Evolutionary conservation across 768 basidiomycete species (phyloP).

Genomic region (Tulasnella sp.): DNA sequence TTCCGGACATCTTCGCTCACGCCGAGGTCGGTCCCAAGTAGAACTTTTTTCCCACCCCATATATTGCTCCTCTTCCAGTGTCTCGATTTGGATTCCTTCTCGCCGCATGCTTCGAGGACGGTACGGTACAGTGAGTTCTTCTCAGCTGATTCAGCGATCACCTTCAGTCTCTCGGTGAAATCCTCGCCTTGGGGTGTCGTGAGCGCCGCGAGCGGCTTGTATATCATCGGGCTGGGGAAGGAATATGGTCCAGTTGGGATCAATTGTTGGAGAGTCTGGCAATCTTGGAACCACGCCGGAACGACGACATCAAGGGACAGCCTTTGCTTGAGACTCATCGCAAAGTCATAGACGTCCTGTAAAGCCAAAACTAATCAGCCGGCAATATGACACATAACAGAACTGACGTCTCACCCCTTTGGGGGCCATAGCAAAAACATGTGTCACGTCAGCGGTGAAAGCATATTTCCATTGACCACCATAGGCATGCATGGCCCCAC

Average conservation of each 20-base stretch:
- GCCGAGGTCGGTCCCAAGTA: conserved; percentile 52
- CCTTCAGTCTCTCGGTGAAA: background rate
- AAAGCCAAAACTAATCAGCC: background rate
- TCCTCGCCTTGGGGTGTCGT: background rate
- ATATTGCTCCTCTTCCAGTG: conserved; percentile 29
- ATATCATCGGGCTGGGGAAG: conserved; percentile 52
- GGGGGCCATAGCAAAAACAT: conserved; percentile 55
- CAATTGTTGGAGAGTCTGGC: conserved; percentile 21
- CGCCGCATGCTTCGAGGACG: background rate
- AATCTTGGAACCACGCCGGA: conserved; percentile 89
- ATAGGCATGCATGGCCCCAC: conserved; percentile 57
- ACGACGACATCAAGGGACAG: conserved; percentile 52
- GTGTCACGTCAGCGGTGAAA: conserved; percentile 78
- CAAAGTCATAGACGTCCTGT: conserved; percentile 27
- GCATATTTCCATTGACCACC: conserved; percentile 74
- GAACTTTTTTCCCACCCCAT: conserved; percentile 49
- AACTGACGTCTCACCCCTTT: conserved; percentile 19
- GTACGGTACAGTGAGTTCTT: conserved; percentile 1
- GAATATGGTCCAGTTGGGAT: conserved; percentile 24
- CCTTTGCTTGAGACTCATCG: conserved; percentile 47
- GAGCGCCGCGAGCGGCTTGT: background rate
- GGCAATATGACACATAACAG: background rate
- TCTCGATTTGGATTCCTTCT: background rate
- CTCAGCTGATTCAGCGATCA: background rate
- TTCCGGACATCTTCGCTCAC: conserved; percentile 38